Evolutionary conservation across 345 rosid genomes (phyloP).

Genomic region (Acer yangbiense): DNA sequence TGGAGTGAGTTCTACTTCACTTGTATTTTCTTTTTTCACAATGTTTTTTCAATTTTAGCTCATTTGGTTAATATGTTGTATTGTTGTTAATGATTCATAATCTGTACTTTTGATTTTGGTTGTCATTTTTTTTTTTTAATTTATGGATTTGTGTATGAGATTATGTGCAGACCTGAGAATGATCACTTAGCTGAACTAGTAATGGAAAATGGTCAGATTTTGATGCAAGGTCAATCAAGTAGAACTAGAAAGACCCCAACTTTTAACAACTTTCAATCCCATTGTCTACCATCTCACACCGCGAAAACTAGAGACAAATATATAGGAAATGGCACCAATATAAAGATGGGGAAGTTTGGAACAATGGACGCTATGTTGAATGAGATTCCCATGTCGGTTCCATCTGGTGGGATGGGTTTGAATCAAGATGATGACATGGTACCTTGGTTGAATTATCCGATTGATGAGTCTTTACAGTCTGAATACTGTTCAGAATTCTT

Average conservation of each 20-base stretch:
- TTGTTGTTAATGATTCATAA: conserved; percentile 5
- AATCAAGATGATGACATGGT: conserved; percentile 66
- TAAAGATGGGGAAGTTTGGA: conserved; percentile 37
- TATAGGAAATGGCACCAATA: conserved; percentile 28
- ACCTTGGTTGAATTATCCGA: conserved; percentile 67
- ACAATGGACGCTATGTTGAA: conserved; percentile 32
- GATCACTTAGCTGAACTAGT: conserved; percentile 64
- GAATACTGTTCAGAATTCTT: conserved; percentile 64
- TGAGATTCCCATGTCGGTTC: conserved; percentile 51
- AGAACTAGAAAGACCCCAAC: conserved; percentile 42
- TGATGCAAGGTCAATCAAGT: conserved; percentile 61
- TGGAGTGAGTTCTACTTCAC: conserved; percentile 51
- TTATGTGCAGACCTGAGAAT: conserved; percentile 59
- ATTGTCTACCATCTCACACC: conserved; percentile 18
- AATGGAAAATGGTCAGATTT: conserved; percentile 76
- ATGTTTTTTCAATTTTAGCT: not conserved
- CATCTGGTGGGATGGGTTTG: conserved; percentile 50
- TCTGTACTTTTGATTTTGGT: not conserved
- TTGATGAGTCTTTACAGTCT: conserved; percentile 41
- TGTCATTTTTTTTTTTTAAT: not conserved
- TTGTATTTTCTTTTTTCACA: not conserved
- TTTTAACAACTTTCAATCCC: conserved; percentile 28
- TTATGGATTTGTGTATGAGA: not conserved
- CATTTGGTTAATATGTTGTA: not conserved
- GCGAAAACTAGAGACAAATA: conserved; percentile 40